Base-by-base conservation (phyloP, 2,329 filamentous ascomycete species). In the Alternaria panax region DNA sequence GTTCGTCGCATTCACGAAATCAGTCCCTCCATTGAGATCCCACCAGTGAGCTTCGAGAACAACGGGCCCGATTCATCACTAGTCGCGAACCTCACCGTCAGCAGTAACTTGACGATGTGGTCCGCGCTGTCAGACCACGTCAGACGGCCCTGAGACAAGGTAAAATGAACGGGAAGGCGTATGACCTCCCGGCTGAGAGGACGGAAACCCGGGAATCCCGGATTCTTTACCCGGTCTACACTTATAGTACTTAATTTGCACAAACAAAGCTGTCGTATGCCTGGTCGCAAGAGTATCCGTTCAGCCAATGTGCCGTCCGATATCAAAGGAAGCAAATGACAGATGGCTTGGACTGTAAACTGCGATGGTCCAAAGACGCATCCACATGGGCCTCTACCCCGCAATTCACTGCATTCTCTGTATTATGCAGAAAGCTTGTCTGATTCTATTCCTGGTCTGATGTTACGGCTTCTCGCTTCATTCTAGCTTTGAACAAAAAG, bases 101-200 rank as follows among this genome's bases (percentile, higher is more conserved):
- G 30, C 30, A 34, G 30, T n/a, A n/a, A 16, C 11, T 16, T 0
- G 5, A 34, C 30, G 16, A n/a, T n/a, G n/a, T n/a, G n/a, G n/a
- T n/a, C n/a, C n/a, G n/a, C n/a, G 34, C 36, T 12, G 36, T 43
- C 27, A 34, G 12, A 28, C 50, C 42, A 58, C 36, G 41, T 59
- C 28, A 59, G 43, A 32, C 40, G 36, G 50, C 46, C 22, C 3
- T n/a, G 34, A 45, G 22, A 34, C 45, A n/a, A 36, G 34, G 14
- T 11, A 28, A 32, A 40, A 18, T 41, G 18, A 18, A 24, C 32
- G 18, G 36, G 18, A 18, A 52, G 18, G 18, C 50, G n/a, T 14
- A 27, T 22, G 11, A 22, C 22, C 16, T 30, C 16, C 41, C 30
- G 20, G 32, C 41, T 20, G 42, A 32, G 32, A 24, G 24, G 18